Base-by-base conservation (phyloP, 1,139 yeast species). In the Suhomyces choctaworum region DNA sequence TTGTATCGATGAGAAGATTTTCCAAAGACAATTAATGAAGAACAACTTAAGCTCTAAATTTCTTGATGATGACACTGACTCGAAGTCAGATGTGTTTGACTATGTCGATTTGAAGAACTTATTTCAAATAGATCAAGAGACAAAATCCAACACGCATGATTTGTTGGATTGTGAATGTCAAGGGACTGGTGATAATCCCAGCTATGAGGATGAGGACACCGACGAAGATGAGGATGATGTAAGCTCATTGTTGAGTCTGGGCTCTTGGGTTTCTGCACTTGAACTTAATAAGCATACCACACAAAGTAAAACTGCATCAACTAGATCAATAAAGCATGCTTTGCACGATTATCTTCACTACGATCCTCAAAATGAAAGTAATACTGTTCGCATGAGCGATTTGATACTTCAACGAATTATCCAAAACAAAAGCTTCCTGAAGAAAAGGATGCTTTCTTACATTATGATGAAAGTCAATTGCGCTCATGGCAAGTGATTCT, bases 11-110 rank as follows among this genome's bases (percentile, higher is more conserved):
- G 99, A 92, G 54, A 92, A 92, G 62, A 89, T 92, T 5, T 82
- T 85, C 60, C 99, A 92, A 58, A 70, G 99, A n/a, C 98, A 92
- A 54, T 66, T 89, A 39, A 82, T 88, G 70, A 92, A 94, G 57
- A 79, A 70, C 41, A 90, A 83, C 36, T 61, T 92, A 34, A 86
- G 96, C 32, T 83, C 83, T 41, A 80, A 80, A 44, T 84, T 92
- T 50, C 64, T 92, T 47, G 92, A 84, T 50, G 76, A 71, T 39
- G 73, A 73, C 43, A 25, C 46, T 4, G 42, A 40, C 13, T 45
- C 53, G 2, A 46, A 42, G n/a, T 60, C 64, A 39, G 67, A 70
- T 45, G 66, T 81, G 1, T 84, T 84, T 51, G 79, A 76, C 34
- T 60, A 68, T 34, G 72, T 69, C 7, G 96, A 87, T 47, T 64